phyloP scores from a whole-genome alignment of 768 basidiomycete species.

The Asterophora parasitica region DNA sequence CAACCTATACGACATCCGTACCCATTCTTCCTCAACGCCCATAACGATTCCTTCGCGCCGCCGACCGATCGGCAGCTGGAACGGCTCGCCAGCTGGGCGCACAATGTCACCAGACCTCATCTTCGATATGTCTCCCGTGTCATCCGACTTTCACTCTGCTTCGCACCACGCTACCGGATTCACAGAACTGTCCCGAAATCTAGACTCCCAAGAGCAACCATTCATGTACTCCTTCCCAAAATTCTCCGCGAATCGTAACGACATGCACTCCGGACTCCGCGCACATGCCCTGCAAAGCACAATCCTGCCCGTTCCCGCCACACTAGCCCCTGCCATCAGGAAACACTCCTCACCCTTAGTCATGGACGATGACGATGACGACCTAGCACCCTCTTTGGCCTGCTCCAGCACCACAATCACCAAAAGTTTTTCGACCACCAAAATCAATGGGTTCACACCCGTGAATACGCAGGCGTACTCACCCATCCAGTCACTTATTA shows the following conservation, averaged over 20 bases:
- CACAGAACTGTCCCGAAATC: conserved; percentile 16
- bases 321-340: conserved; percentile 2
- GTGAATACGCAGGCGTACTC: conserved; percentile 14
- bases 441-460: conserved; percentile 34
- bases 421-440: conserved; percentile 21
- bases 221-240: conserved; percentile 39
- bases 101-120: conserved; percentile 42
- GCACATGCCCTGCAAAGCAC: conserved; percentile 10
- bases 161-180: conserved; percentile 17
- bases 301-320: not conserved
- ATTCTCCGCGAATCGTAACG: conserved; percentile 15
- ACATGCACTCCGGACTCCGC: conserved; percentile 8
- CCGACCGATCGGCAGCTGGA: conserved; percentile 16
- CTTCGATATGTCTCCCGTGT: conserved; percentile 50
- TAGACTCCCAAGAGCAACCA: conserved; percentile 21
- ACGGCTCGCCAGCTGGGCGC: conserved; percentile 25
- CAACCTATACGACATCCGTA: conserved; percentile 14
- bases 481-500: conserved; percentile 13
- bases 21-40: conserved; percentile 30
- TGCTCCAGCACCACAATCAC: conserved; percentile 7
- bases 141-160: conserved; percentile 22
- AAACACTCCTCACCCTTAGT: conserved; percentile 5
- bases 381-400: conserved; percentile 3
- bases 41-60: conserved; percentile 41
- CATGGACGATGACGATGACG: conserved; percentile 7